Conservation (phyloP, 2,329 filamentous ascomycete genomes). For the Talaromyces sp. region DNA sequence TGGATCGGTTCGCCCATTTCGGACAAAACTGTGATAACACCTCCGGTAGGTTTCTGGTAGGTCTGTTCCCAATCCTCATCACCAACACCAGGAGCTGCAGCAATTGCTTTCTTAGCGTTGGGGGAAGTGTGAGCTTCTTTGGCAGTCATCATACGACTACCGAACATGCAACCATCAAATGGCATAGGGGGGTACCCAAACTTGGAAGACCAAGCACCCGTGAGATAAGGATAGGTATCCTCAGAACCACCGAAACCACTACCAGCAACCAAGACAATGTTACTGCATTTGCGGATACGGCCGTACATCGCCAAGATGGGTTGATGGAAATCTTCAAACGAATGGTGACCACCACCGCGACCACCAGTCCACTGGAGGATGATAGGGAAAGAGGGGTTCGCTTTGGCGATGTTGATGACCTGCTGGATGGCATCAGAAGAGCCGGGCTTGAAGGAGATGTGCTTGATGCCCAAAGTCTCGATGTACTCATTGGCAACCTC, state of each 20-base stretch:
- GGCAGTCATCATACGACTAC: slow-evolving; percentile 90
- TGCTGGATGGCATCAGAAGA: slow-evolving; percentile 83
- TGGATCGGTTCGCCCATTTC: slow-evolving; percentile 99
- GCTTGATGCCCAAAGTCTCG: slow-evolving; percentile 84
- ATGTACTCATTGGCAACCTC: slow-evolving; percentile 94
- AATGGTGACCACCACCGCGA: slow-evolving; percentile 90
- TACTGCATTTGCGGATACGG: slow-evolving; percentile 77
- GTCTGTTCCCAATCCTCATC: slow-evolving; percentile 88
- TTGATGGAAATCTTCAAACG: slow-evolving; percentile 91
- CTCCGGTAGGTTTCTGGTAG: slow-evolving; percentile 85
- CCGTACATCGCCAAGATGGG: slow-evolving; percentile 89
- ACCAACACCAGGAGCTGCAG: slow-evolving; percentile 76
- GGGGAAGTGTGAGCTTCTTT: slow-evolving; percentile 88
- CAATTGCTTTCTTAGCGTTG: slow-evolving; percentile 84
- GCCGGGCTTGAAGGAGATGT: slow-evolving; percentile 92
- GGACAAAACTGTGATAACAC: slow-evolving; percentile 92
- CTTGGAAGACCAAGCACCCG: slow-evolving; percentile 79
- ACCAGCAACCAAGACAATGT: slow-evolving; percentile 84
- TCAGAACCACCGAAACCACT: slow-evolving; percentile 88
- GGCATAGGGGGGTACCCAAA: slow-evolving; percentile 91
- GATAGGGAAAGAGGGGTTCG: slow-evolving; percentile 90
- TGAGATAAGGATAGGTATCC: slow-evolving; percentile 89
- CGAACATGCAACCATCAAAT: slow-evolving; percentile 86
- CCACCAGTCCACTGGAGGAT: slow-evolving; percentile 94
- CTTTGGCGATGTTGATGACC: slow-evolving; percentile 88